phyloP scores from a whole-genome alignment of 257 asterid genomes.

The Ophiorrhiza pumila region DNA sequence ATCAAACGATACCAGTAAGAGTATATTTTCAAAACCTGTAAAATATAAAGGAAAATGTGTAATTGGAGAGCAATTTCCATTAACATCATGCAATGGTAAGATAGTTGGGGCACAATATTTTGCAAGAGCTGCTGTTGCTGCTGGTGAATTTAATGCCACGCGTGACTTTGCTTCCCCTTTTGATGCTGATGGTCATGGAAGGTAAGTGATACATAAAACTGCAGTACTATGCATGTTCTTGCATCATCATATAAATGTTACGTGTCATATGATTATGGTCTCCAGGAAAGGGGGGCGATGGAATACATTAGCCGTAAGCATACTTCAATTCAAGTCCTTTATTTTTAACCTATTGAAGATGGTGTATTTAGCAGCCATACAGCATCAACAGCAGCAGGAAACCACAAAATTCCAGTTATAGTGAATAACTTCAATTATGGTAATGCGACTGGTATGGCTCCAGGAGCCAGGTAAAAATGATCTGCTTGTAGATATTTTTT shows the following conservation, averaged over 20 bases:
- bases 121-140: slow-evolving; percentile 63
- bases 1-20: background rate
- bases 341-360: slow-evolving; percentile 12
- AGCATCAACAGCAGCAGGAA: slow-evolving; percentile 82
- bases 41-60: slow-evolving; percentile 60
- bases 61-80: slow-evolving; percentile 42
- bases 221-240: background rate
- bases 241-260: background rate
- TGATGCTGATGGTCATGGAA: slow-evolving; percentile 81
- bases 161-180: slow-evolving; percentile 60
- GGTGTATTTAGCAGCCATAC: slow-evolving; percentile 53
- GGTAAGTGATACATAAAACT: slow-evolving; percentile 32
- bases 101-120: slow-evolving; percentile 65
- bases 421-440: slow-evolving; percentile 58
- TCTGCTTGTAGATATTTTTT: background rate
- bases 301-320: no score
- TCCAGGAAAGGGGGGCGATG: no score
- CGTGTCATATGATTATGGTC: no score
- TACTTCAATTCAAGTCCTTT: background rate
- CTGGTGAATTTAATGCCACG: slow-evolving; percentile 50
- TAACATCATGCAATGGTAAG: slow-evolving; percentile 56
- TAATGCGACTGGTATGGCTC: slow-evolving; percentile 79
- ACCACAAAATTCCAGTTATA: slow-evolving; percentile 40
- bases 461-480: slow-evolving; percentile 58
- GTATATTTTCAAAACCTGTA: slow-evolving; percentile 14